Evolutionary conservation across 202 grass and related monocot genomes (phyloP), one percentile per base, ranked within the genome.

Genomic region (Zoysia matrella): DNA sequence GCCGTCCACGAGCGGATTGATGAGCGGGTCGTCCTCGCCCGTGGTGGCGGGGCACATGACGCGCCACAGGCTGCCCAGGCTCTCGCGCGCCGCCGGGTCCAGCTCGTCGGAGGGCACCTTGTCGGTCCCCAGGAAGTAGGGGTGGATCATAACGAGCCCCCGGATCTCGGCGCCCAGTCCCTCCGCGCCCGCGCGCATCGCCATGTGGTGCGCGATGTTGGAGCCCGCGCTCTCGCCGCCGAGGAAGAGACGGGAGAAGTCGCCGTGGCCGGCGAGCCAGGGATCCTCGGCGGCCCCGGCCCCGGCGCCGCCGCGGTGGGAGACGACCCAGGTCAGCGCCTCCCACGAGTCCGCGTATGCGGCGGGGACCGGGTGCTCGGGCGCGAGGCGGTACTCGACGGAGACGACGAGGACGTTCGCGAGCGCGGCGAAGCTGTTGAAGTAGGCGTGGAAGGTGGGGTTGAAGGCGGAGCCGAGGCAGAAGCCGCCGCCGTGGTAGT

Each of bases 401-500:
- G 95, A 94, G 76, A 94, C 88, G 78, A 90, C 92, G 72, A 97
- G 64, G 39, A 79, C 90, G 71, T 82, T 45, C 65, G 92, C 86
- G 64, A 73, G 58, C 3, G 80, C 83, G 45, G 87, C 90, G 66
- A 97, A 91, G 67, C 12, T 56, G 85, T 85, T 90, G 85, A 94
- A 81, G 89, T 91, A 94, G 77, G 70, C 80, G 75, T 97, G 92
- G 78, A 85, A 94, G 55, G 70, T 78, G 22, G 87, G 86, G 47
- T 89, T 90, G 87, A 94, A 97, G 51, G 94, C 87, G 41, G 87
- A 94, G 51, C 90, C 88, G 54, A 94, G 73, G 88, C 94, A 94
- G 78, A 97, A 97, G 30, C 94, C 94, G 12, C 94, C 91, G 16
- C 94, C 94, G 60, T 97, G 94, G 84, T 88, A 97, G 76, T 97